Conservation (phyloP, 2,329 filamentous ascomycete species). For the Xylaria hypoxylon region DNA sequence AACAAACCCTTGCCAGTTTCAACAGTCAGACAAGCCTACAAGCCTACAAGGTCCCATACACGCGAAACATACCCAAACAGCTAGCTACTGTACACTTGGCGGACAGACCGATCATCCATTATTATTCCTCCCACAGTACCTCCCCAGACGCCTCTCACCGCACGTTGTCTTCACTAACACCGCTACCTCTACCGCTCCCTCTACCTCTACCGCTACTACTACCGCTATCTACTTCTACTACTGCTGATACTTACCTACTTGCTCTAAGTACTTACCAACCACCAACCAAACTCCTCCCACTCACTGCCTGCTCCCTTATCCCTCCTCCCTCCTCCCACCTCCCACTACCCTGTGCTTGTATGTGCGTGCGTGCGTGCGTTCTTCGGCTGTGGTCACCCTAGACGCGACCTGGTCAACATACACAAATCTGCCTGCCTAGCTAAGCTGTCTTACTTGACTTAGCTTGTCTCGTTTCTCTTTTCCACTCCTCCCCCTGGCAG, state of each 20-base stretch:
- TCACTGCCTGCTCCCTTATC: slow-evolving; percentile 37
- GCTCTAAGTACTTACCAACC: slow-evolving; percentile 1
- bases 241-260: slow-evolving; percentile 4
- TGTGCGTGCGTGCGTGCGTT: slow-evolving; percentile 40
- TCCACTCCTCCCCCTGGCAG: slow-evolving; percentile 46
- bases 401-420: slow-evolving; percentile 44
- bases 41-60: slow-evolving; percentile 26
- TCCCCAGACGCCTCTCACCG: slow-evolving; percentile 18
- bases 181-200: not conserved
- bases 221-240: slow-evolving; percentile 4
- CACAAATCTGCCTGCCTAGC: slow-evolving; percentile 39
- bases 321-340: slow-evolving; percentile 44
- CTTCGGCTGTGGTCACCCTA: slow-evolving; percentile 47
- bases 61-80: slow-evolving; percentile 28
- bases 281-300: slow-evolving; percentile 7
- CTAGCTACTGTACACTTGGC: slow-evolving; percentile 10
- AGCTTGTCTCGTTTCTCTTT: slow-evolving; percentile 47
- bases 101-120: slow-evolving; percentile 18
- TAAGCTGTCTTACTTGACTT: slow-evolving; percentile 48
- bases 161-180: slow-evolving; percentile 14
- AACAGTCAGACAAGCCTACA: slow-evolving; percentile 34
- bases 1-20: slow-evolving; percentile 34
- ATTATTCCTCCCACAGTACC: not conserved
- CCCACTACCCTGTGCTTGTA: slow-evolving; percentile 32
- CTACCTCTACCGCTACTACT: slow-evolving; percentile 3